Percentiles rank a stretch among this genome's conserved stretches.
phyloP scores from a whole-genome alignment of 768 basidiomycete genomes.

The Tylopilus sp. region DNA sequence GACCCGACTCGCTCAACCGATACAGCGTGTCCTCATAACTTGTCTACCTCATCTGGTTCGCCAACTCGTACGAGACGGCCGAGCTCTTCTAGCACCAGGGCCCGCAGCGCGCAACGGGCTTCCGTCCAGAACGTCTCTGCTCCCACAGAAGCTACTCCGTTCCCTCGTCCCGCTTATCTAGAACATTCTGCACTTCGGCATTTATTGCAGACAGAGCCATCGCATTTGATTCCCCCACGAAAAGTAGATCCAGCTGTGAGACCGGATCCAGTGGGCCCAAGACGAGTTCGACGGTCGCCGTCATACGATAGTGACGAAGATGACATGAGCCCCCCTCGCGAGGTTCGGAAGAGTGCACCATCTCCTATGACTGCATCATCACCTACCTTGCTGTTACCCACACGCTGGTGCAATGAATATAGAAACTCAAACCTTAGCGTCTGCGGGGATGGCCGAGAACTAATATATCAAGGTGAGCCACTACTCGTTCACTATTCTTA shows the following conservation, averaged over 20 bases:
- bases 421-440: conserved; percentile 58
- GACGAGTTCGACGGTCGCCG: conserved; percentile 35
- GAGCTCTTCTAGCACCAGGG: conserved; percentile 35
- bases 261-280: conserved; percentile 17
- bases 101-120: conserved; percentile 22
- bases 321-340: conserved; percentile 49
- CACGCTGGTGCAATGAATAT: conserved; percentile 74
- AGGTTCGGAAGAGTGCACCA: conserved; percentile 28
- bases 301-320: conserved; percentile 68
- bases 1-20: conserved; percentile 43
- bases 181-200: conserved; percentile 73
- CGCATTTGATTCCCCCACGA: conserved; percentile 36
- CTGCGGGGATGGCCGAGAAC: conserved; percentile 67
- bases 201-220: conserved; percentile 54
- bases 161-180: conserved; percentile 69
- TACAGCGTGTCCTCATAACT: conserved; percentile 35
- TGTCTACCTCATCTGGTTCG: conserved; percentile 39
- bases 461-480: conserved; percentile 62
- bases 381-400: conserved; percentile 58
- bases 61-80: conserved; percentile 47
- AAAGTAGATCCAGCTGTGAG: conserved; percentile 33
- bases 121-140: conserved; percentile 29
- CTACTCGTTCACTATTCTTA: neutral
- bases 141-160: conserved; percentile 37
- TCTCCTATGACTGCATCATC: conserved; percentile 24